Percentiles rank a stretch among this genome's conserved stretches.
phyloP scores from a whole-genome alignment of 148 eudicot genomes.

The Cornus florida region DNA sequence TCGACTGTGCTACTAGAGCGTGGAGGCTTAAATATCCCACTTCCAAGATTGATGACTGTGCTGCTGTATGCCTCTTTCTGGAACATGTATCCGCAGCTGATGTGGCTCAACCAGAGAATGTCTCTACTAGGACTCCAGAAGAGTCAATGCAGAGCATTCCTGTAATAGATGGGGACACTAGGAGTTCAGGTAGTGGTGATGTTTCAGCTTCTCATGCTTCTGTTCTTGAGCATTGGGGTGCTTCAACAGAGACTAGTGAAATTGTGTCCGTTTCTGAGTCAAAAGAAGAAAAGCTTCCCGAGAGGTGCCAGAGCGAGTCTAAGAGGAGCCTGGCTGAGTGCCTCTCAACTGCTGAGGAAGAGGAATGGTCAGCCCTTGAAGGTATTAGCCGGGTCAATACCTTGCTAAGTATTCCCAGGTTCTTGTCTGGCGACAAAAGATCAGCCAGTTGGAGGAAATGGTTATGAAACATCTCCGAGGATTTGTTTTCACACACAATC shows the following conservation, averaged over 20 bases:
- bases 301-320: conserved; percentile 35
- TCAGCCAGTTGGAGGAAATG: conserved; percentile 55
- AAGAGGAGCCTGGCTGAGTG: conserved; percentile 60
- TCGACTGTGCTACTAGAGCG: conserved; percentile 60
- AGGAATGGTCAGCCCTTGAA: conserved; percentile 67
- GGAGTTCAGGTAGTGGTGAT: conserved; percentile 6
- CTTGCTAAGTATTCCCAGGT: conserved; percentile 54
- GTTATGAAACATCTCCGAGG: conserved; percentile 19
- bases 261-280: conserved; percentile 41
- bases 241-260: conserved; percentile 24
- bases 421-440: conserved; percentile 37
- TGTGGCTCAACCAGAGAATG: conserved; percentile 11
- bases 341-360: conserved; percentile 48
- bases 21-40: conserved; percentile 68
- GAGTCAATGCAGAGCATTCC: conserved; percentile 11
- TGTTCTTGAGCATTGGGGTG: conserved; percentile 16
- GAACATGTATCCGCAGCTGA: conserved; percentile 23
- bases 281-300: conserved; percentile 16
- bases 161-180: conserved; percentile 6
- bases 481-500: too few relatives aligned
- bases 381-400: conserved; percentile 60
- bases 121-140: background rate
- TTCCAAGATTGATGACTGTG: conserved; percentile 60
- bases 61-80: conserved; percentile 50
- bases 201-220: conserved; percentile 13